These are phyloP conservation scores for Penicillium waksmanii DNA, from an alignment of 495 filamentous ascomycete species.

Conservation along the genomic window DNA sequence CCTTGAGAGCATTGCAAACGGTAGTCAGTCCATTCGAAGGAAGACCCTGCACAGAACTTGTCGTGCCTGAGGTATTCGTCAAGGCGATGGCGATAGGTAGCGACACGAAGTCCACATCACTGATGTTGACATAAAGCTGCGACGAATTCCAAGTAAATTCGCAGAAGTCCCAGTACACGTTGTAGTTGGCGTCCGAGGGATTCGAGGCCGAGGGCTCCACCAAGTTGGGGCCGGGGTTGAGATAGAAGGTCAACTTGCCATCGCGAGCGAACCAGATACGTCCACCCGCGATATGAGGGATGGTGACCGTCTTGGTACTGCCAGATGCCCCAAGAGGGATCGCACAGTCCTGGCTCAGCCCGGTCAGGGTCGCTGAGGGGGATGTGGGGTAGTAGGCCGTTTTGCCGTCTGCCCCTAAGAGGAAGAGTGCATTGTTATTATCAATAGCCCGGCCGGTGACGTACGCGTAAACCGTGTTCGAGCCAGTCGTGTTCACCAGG, in stretches of 20 bases:
- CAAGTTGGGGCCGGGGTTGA: conserved; percentile 70
- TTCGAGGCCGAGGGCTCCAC: conserved; percentile 75
- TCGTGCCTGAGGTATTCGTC: conserved; percentile 51
- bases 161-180: conserved; percentile 66
- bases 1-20: conserved; percentile 54
- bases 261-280: conserved; percentile 71
- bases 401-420: conserved; percentile 64
- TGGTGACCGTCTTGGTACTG: conserved; percentile 58
- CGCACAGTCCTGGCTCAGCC: conserved; percentile 58
- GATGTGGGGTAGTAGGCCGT: conserved; percentile 58
- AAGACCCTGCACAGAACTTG: conserved; percentile 62
- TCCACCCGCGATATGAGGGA: conserved; percentile 70
- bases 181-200: conserved; percentile 65
- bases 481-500: conserved; percentile 66
- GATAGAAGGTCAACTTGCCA: conserved; percentile 63
- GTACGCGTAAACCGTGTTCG: conserved; percentile 66
- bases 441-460: conserved; percentile 69
- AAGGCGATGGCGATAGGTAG: conserved; percentile 68
- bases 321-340: conserved; percentile 66
- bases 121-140: conserved; percentile 76
- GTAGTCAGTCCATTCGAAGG: conserved; percentile 58
- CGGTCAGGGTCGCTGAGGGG: conserved; percentile 45
- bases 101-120: conserved; percentile 73
- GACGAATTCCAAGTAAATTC: conserved; percentile 73
- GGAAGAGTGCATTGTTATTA: conserved; percentile 59